Conservation (phyloP, 805 yeast genomes). For the Saccharomycopsis olivae region DNA sequence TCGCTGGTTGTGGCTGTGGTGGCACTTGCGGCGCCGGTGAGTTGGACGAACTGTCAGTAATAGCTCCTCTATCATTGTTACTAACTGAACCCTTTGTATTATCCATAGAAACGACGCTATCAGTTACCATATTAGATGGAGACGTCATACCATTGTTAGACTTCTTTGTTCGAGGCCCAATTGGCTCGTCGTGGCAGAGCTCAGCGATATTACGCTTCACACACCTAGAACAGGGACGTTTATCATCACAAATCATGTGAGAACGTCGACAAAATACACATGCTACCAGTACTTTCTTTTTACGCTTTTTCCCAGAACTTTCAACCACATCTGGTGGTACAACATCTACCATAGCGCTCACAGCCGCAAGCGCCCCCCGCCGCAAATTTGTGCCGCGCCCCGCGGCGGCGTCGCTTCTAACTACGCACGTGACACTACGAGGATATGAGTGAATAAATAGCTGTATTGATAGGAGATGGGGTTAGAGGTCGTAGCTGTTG, state of each 20-base stretch:
- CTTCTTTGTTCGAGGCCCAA: constrained; percentile 19
- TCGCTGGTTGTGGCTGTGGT: too few species aligned
- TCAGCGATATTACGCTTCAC: constrained; percentile 82
- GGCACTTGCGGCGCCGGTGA: too few species aligned
- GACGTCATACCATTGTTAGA: neutral
- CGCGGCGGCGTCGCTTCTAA: too few species aligned
- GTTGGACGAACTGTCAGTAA: neutral
- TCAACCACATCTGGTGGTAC: too few species aligned
- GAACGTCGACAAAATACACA: constrained; percentile 89
- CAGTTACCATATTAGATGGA: neutral
- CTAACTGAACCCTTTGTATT: neutral
- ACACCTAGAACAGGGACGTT: constrained; percentile 63
- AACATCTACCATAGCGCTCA: too few species aligned
- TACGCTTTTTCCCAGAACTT: too few species aligned
- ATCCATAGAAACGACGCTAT: neutral
- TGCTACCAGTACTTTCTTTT: constrained; percentile 37
- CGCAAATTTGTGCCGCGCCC: too few species aligned
- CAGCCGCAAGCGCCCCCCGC: too few species aligned
- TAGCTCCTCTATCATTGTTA: too few species aligned
- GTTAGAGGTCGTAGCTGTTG: constrained; percentile 14
- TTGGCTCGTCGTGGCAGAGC: constrained; percentile 68
- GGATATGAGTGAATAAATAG: too few species aligned
- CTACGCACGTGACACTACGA: too few species aligned
- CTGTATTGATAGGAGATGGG: too few species aligned
- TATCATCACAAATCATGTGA: constrained; percentile 86